phyloP scores from a whole-genome alignment of 768 basidiomycete species.

The Wakefieldia striispora region DNA sequence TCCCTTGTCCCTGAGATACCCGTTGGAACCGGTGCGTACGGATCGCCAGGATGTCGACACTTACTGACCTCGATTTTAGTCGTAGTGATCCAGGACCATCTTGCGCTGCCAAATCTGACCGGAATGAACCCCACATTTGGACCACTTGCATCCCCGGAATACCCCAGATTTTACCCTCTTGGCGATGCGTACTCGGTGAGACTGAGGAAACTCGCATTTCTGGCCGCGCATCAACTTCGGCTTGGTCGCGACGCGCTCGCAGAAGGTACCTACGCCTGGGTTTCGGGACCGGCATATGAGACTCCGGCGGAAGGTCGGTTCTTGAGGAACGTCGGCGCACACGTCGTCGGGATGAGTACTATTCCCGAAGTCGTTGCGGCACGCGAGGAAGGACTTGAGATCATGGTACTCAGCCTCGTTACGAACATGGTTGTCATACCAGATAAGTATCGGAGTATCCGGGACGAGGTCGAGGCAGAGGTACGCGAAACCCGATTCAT shows the following conservation, averaged over 20 bases:
- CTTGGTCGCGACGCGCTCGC: constrained; percentile 55
- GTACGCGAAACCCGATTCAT: constrained; percentile 34
- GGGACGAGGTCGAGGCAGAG: constrained; percentile 76
- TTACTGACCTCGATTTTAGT: constrained; percentile 43
- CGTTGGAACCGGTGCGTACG: constrained; percentile 76
- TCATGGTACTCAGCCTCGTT: constrained; percentile 79
- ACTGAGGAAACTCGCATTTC: constrained; percentile 71
- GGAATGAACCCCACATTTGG: constrained; percentile 83
- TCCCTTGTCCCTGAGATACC: constrained; percentile 69
- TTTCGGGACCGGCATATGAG: constrained; percentile 88
- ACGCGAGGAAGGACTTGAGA: constrained; percentile 68
- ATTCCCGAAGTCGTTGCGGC: constrained; percentile 86
- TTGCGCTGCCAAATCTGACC: constrained; percentile 75
- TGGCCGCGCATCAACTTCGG: constrained; percentile 61
- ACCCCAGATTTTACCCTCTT: constrained; percentile 79
- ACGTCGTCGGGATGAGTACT: constrained; percentile 95
- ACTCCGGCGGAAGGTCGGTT: constrained; percentile 84
- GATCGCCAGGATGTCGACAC: not conserved
- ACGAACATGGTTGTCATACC: constrained; percentile 84
- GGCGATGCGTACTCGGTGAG: constrained; percentile 77
- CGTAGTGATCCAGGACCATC: constrained; percentile 80
- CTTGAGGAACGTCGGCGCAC: constrained; percentile 70
- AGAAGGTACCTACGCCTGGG: constrained; percentile 90
- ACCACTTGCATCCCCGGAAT: constrained; percentile 52
- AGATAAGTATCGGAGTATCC: constrained; percentile 61